Base-by-base conservation (phyloP, 1,139 yeast genomes). In the Yamadazyma epiphylla region DNA sequence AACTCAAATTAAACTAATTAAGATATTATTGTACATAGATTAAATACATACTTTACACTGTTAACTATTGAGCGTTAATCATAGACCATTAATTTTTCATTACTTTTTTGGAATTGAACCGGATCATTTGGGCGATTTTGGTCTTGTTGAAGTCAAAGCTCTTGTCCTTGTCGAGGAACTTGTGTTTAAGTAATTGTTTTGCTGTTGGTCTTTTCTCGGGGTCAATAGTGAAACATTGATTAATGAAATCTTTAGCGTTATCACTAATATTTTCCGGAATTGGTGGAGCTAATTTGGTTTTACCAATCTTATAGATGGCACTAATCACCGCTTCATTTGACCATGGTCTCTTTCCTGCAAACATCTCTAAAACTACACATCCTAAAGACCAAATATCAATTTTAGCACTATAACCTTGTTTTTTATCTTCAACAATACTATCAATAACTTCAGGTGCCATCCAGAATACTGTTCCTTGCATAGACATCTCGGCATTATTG, bases 401-500 rank as follows among this genome's bases (percentile, higher is more conserved):
- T 56, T 94, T 94, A 16, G 98, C 98, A 61, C 95, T 86, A 53
- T 94, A 94, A 0, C 97, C 97, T 51, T 83, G 95, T 43, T 82
- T 84, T 33, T 79, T 81, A 46, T 83, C 84, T 47, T 74, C 80
- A 4, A 77, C 79, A 22, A 77, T 79, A 44, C 80, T 80, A 50
- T 85, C 87, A 34, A 94, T 88, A 38, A 94, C 96, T 53, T 94
- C 99, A 0, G 99, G 99, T 0, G 99, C 99, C 98, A 94, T 94
- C 98, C 98, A 94, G 53, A 89, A 94, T 3, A 94, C 89, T 0
- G 98, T 89, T 13, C 99, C 99, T 58, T 94, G 96, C 91, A 83
- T 84, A 10, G 97, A 89, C 95, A 89, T 86, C 36, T 87, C 96
- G 2, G 96, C 89, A 46, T 86, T 81, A 50, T 91, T 89, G 15